phyloP scores from a whole-genome alignment of 805 yeast genomes.

The Yamadazyma endophytica region DNA sequence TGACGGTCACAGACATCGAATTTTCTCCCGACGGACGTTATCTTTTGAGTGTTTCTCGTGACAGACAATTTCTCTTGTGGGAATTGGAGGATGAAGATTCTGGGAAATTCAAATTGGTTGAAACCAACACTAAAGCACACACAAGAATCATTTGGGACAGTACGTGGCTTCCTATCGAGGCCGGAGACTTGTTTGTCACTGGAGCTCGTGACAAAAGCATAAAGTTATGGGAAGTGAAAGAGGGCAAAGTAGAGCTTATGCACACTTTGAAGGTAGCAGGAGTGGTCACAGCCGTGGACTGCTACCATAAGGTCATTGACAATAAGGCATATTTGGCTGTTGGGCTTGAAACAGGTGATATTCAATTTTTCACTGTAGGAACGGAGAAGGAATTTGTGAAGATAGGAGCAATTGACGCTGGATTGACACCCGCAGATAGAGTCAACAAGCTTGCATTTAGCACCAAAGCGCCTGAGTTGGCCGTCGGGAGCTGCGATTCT shows the following conservation, averaged over 20 bases:
- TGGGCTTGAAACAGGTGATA: constrained; percentile 69
- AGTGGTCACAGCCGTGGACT: constrained; percentile 68
- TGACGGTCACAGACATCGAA: constrained; percentile 79
- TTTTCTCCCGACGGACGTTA: constrained; percentile 67
- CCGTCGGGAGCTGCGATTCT: constrained; percentile 62
- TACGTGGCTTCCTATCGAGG: constrained; percentile 64
- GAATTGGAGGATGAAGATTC: constrained; percentile 29
- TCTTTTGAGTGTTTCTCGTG: constrained; percentile 80
- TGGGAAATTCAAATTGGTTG: constrained; percentile 33
- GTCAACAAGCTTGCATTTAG: constrained; percentile 63
- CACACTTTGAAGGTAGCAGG: constrained; percentile 41
- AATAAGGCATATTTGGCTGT: constrained; percentile 41
- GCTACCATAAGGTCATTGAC: constrained; percentile 24
- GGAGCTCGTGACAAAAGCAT: constrained; percentile 82
- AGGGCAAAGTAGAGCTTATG: constrained; percentile 29
- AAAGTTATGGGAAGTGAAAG: constrained; percentile 62
- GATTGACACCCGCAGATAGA: constrained; percentile 56
- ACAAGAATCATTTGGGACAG: constrained; percentile 94
- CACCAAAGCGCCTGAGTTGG: constrained; percentile 33
- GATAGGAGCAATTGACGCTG: constrained; percentile 28
- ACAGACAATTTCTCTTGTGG: constrained; percentile 83
- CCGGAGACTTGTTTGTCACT: constrained; percentile 56
- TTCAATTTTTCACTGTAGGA: constrained; percentile 37
- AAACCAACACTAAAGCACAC: constrained; percentile 71
- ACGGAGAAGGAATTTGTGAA: constrained; percentile 18